Evolutionary conservation across 2,329 filamentous ascomycete genomes (phyloP).

Genomic region (Ophiostoma himal-ulmi): DNA sequence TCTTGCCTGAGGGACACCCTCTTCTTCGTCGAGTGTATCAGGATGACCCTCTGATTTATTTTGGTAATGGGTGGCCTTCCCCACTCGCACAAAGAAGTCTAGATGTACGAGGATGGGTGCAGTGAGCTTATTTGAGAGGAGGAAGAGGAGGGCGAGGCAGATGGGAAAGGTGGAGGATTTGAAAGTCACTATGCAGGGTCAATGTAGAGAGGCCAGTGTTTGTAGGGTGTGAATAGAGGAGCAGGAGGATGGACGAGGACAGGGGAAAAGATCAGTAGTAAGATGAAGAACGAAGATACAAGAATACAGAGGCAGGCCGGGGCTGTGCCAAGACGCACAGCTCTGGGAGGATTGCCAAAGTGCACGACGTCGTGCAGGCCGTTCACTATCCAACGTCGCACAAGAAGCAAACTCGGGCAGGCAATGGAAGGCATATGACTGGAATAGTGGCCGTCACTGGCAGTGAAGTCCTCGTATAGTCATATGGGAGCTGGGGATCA

Average conservation of each 20-base stretch:
- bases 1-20: neutral
- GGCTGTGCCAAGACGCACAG: neutral
- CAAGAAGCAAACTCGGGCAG: neutral
- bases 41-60: neutral
- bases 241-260: neutral
- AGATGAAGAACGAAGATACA: neutral
- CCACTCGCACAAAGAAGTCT: neutral
- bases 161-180: neutral
- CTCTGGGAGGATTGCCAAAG: neutral
- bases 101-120: neutral
- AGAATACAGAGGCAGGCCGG: neutral
- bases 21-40: neutral
- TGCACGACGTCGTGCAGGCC: neutral
- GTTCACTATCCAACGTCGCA: neutral
- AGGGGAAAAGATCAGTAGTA: neutral
- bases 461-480: neutral
- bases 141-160: neutral
- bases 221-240: neutral
- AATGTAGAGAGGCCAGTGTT: neutral
- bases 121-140: neutral
- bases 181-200: neutral
- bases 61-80: slow-evolving; percentile 1
- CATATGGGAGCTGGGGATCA: neutral
- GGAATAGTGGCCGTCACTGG: neutral
- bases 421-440: neutral